These are phyloP conservation scores for Moricandia arvensis DNA, from an alignment of 345 rosid genomes.

Conservation along the genomic window DNA sequence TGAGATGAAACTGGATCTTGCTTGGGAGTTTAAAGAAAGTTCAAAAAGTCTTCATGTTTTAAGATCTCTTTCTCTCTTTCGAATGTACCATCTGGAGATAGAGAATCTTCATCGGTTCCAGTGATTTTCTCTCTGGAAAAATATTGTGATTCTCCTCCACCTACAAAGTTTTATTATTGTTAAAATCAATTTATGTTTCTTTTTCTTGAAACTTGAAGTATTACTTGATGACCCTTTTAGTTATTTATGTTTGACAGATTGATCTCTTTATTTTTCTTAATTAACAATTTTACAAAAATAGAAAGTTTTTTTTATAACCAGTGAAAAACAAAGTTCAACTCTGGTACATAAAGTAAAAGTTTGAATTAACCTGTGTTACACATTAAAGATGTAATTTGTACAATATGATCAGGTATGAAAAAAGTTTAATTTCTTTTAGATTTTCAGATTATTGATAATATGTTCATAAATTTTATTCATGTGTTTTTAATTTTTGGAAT, in stretches of 20 bases:
- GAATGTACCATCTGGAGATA: constrained; percentile 30
- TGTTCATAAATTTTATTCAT: not conserved
- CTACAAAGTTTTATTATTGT: not conserved
- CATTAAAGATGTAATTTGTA: not conserved
- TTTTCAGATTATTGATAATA: not conserved
- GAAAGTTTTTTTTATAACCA: not conserved
- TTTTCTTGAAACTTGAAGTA: not conserved
- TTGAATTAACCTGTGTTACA: not conserved
- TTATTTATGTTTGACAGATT: not conserved
- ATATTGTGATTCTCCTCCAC: constrained; percentile 29
- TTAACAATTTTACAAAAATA: not conserved
- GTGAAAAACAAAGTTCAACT: not conserved
- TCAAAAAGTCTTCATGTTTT: constrained; percentile 41
- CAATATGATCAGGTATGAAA: not conserved
- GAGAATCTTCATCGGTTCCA: constrained; percentile 37
- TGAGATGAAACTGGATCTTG: constrained; percentile 49
- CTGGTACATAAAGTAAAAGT: not conserved
- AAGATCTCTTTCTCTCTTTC: constrained; percentile 27
- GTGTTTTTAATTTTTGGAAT: not conserved
- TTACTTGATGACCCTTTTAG: not conserved
- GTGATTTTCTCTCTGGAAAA: constrained; percentile 35
- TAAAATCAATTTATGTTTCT: constrained; percentile 1
- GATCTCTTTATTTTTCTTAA: not conserved
- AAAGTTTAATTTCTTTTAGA: not conserved
- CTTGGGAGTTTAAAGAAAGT: constrained; percentile 41